Evolutionary conservation across 2,329 filamentous ascomycete species (phyloP).

Genomic region (Colletotrichum tabaci): DNA sequence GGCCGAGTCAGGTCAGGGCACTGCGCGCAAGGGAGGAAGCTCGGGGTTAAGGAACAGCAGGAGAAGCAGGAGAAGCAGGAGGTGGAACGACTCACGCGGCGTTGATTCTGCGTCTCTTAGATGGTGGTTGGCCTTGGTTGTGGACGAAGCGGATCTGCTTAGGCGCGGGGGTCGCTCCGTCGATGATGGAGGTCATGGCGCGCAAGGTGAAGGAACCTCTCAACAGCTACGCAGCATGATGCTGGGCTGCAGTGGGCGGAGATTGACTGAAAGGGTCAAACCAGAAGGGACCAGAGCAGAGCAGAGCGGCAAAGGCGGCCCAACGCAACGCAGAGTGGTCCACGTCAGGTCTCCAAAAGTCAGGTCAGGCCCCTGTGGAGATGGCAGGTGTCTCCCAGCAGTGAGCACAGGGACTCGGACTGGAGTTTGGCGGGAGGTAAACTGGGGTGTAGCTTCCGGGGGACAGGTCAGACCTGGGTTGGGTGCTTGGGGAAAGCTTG

Average conservation of each 20-base stretch:
- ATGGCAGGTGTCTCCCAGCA: conserved; percentile 30
- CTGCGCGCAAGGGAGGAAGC: conserved; percentile 16
- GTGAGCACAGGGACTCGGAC: conserved; percentile 8
- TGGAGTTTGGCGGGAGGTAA: conserved; percentile 7
- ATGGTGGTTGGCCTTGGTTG: conserved; percentile 84
- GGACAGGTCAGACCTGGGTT: neutral
- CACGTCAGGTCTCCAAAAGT: conserved; percentile 18
- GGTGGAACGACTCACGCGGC: conserved; percentile 73
- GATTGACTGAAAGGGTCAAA: conserved; percentile 23
- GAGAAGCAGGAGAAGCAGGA: neutral
- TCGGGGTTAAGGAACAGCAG: conserved; percentile 13
- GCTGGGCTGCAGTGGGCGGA: conserved; percentile 39
- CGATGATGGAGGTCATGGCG: conserved; percentile 52
- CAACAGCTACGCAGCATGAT: conserved; percentile 40
- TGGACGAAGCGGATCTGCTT: conserved; percentile 85
- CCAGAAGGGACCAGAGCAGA: neutral
- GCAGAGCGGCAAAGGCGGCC: neutral
- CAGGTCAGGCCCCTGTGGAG: conserved; percentile 34
- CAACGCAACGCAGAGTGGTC: conserved; percentile 21
- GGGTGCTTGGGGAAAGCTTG: conserved; percentile 36
- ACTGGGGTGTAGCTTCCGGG: conserved; percentile 31
- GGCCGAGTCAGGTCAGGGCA: conserved; percentile 28
- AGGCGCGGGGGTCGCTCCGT: conserved; percentile 59
- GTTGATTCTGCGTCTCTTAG: conserved; percentile 84
- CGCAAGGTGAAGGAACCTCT: conserved; percentile 39